A percentile compares a stretch with the other conserved stretches of the same genome.
Conservation (phyloP, 2,329 filamentous ascomycete species). For the Penicillium polonicum region DNA sequence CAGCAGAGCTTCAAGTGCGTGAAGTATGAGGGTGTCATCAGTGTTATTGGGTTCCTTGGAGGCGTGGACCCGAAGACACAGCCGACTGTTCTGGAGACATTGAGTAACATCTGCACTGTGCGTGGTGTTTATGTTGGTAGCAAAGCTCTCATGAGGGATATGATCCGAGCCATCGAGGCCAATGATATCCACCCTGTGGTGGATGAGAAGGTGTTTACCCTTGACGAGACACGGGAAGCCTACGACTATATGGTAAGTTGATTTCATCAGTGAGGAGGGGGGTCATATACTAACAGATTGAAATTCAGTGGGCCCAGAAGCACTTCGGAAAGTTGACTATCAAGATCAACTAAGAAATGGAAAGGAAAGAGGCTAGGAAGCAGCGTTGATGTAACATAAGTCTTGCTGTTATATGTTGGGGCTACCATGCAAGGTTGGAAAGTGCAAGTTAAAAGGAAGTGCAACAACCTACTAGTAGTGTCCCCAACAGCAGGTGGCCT, state of each 20-base stretch:
- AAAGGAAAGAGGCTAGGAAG: background rate
- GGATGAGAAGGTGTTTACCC: constrained; percentile 56
- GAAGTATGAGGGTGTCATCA: constrained; percentile 55
- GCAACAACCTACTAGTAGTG: background rate
- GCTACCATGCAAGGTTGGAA: too few relatives aligned
- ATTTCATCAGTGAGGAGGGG: constrained; percentile 10
- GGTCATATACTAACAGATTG: constrained; percentile 19
- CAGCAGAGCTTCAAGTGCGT: constrained; percentile 55
- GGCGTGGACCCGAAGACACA: constrained; percentile 48
- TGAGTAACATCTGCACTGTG: constrained; percentile 55
- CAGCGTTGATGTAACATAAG: too few relatives aligned
- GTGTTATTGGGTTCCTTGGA: constrained; percentile 59
- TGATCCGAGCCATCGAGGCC: constrained; percentile 58
- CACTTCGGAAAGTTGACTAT: constrained; percentile 59
- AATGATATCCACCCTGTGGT: constrained; percentile 60
- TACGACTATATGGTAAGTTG: constrained; percentile 53
- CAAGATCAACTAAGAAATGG: constrained; percentile 35
- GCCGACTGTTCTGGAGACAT: constrained; percentile 53
- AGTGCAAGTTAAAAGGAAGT: background rate
- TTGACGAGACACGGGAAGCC: constrained; percentile 54
- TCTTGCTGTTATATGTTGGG: background rate
- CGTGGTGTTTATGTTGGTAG: constrained; percentile 59
- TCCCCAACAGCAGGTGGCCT: background rate
- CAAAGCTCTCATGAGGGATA: constrained; percentile 57
- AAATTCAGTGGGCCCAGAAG: constrained; percentile 47